These are phyloP conservation scores for Mycena rebaudengoi DNA, from an alignment of 768 basidiomycete genomes.

Conservation along the genomic window DNA sequence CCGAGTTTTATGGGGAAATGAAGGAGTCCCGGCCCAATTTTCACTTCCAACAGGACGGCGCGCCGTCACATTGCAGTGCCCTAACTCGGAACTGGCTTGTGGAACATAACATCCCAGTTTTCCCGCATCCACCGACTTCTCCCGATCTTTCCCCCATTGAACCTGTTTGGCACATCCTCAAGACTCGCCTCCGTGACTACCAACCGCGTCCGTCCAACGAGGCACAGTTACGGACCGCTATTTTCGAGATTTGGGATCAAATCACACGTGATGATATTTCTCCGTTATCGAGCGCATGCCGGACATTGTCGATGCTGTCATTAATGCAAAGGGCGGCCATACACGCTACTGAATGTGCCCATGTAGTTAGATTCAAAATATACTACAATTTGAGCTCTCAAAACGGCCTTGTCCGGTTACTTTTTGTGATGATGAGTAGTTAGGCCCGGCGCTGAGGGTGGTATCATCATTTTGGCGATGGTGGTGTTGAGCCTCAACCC, in stretches of 20 bases:
- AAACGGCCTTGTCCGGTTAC: too few species aligned
- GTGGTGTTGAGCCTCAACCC: too few species aligned
- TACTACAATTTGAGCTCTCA: not conserved
- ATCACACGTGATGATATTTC: slow-evolving; percentile 22
- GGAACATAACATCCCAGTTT: not conserved
- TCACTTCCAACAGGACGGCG: slow-evolving; percentile 20
- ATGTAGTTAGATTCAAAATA: too few species aligned
- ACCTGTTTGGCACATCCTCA: slow-evolving; percentile 15
- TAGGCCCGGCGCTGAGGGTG: too few species aligned
- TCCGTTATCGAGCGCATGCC: slow-evolving; percentile 21
- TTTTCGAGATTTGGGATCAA: slow-evolving; percentile 16
- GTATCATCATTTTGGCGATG: too few species aligned
- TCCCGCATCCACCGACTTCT: slow-evolving; percentile 6
- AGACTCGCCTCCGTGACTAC: not conserved
- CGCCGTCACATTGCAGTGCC: slow-evolving; percentile 3
- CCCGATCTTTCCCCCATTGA: slow-evolving; percentile 11
- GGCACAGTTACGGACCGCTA: not conserved
- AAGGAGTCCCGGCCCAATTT: not conserved
- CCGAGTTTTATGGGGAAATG: not conserved
- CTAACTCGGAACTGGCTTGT: slow-evolving; percentile 4
- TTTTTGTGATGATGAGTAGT: too few species aligned
- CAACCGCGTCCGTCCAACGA: not conserved
- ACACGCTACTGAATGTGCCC: too few species aligned
- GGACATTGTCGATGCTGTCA: slow-evolving; percentile 23
- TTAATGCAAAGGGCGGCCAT: too few species aligned